Evolutionary conservation across 352 stramenopile genomes (phyloP).

Genomic region (Globisporangium heterothallicum): DNA sequence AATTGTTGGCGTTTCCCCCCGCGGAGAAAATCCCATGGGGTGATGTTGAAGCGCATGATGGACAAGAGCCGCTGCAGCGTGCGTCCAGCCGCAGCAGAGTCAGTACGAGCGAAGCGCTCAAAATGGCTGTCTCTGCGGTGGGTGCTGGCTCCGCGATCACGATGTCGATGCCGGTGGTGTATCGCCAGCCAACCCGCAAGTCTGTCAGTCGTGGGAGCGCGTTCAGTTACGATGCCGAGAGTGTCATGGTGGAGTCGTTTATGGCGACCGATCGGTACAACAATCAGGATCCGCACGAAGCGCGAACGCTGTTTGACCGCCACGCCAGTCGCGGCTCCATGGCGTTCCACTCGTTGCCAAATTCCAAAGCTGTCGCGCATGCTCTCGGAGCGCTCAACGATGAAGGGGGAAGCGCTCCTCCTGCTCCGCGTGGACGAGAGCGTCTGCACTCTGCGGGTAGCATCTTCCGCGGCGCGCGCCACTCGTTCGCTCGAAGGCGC

Average conservation of each 20-base stretch:
- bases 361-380: conserved; percentile 16
- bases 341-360: conserved; percentile 58
- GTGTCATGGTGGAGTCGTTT: conserved; percentile 87
- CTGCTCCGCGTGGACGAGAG: conserved; percentile 8
- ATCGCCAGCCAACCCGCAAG: conserved; percentile 16
- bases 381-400: conserved; percentile 13
- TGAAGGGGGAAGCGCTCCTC: not conserved
- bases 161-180: conserved; percentile 23
- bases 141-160: not conserved
- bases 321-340: conserved; percentile 82
- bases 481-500: conserved; percentile 41
- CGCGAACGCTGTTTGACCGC: conserved; percentile 61
- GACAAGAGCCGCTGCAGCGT: not conserved
- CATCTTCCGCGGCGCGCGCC: conserved; percentile 56
- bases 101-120: conserved; percentile 12
- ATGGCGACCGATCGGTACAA: conserved; percentile 73
- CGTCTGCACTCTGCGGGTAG: conserved; percentile 46
- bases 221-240: conserved; percentile 87
- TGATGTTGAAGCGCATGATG: conserved; percentile 25
- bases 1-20: conserved; percentile 75
- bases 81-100: not conserved
- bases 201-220: conserved; percentile 60
- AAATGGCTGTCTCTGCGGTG: conserved; percentile 14
- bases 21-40: conserved; percentile 59
- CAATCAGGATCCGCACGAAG: conserved; percentile 31